Base-by-base conservation (phyloP, 148 eudicot genomes). In the Spergularia marina region DNA sequence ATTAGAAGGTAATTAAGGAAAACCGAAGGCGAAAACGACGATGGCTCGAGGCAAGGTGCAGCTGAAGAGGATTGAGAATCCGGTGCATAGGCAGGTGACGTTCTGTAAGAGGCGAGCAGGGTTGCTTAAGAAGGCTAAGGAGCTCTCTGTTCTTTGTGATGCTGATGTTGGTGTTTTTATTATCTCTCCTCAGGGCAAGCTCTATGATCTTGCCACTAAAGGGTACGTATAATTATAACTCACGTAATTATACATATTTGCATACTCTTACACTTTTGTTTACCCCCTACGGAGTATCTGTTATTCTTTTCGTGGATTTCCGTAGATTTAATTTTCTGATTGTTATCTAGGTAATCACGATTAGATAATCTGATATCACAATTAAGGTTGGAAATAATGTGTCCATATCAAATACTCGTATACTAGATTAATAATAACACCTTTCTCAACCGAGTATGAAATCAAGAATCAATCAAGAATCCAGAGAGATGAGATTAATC, bases 81-180 rank as follows among this genome's bases (percentile, higher is more conserved):
- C 96, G 20, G 98, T 89, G 65, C 97, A 91, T 72, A 83, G 97
- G 81, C 98, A 94, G 83, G 98, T 94, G 40, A 94, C 97, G 57
- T 94, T 94, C 77, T 91, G 98, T 84, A 94, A 94, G 91, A 86
- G 98, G 57, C 84, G 98, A 20, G 87, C 96, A 17, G 98, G 98
- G 54, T 87, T 94, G 10, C 88, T 94, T 54, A 94, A 94, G 93
- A 94, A 94, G 88, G 98, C 98, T 12, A 94, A 85, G 86, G 98
- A 94, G 87, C 87, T 94, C 2, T 88, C 96, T 17, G 93, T 94
- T 56, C 86, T 94, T 67, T 94, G 98, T 58, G 98, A 94, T 80
- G 95, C 98, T 72, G 93, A 94, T 64, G 74, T 94, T 63, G 97
- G 96, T 10, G 84, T 94, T 57, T 73, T 94, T 74, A 83, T 91